Conservation (phyloP, 768 basidiomycete species). For the Tylopilus sp. region DNA sequence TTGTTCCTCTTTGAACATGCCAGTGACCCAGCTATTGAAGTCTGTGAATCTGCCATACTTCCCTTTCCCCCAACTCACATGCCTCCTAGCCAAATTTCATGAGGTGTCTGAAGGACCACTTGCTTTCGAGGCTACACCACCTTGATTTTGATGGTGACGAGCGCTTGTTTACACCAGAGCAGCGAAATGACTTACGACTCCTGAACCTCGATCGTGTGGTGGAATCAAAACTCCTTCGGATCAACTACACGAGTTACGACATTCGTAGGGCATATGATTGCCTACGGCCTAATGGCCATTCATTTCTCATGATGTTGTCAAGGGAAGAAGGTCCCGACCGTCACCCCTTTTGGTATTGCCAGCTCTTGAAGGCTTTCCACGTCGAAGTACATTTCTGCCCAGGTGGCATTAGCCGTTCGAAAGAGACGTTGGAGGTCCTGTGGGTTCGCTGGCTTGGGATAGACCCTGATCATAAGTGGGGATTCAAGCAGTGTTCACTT, state of each 20-base stretch:
- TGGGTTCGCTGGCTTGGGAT: background rate
- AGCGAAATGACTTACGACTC: background rate
- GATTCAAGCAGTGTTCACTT: background rate
- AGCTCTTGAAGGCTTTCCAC: background rate
- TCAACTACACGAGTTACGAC: constrained; percentile 7
- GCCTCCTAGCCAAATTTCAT: background rate
- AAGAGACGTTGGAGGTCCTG: background rate
- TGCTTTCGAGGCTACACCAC: background rate
- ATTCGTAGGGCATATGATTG: background rate
- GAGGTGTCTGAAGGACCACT: background rate
- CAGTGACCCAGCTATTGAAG: background rate
- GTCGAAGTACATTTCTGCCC: background rate
- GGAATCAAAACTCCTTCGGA: background rate
- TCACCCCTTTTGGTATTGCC: constrained; percentile 5
- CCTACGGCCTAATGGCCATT: background rate
- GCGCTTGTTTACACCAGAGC: background rate
- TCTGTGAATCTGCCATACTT: background rate
- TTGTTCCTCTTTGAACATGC: background rate
- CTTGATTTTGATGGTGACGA: background rate
- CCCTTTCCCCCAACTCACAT: background rate
- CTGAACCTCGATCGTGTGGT: background rate
- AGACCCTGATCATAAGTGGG: background rate
- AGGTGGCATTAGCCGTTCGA: background rate
- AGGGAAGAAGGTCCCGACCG: background rate
- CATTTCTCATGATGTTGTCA: background rate